Percentiles rank a stretch among this genome's conserved stretches.
Conservation (phyloP, 345 rosid species). For the Salix purpurea region DNA sequence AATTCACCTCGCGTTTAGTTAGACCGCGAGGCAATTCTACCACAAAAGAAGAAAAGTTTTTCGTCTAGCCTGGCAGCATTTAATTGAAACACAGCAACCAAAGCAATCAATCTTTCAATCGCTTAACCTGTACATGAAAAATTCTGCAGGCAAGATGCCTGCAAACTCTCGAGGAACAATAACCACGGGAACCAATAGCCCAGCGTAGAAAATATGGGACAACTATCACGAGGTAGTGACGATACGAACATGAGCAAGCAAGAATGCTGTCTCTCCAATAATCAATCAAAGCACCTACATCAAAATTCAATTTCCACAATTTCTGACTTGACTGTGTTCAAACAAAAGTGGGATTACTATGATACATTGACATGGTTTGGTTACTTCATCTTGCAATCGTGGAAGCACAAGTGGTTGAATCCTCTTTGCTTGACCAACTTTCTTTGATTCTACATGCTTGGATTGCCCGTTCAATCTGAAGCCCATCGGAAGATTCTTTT, state of each 20-base stretch:
- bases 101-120: not conserved
- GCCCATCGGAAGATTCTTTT: slow-evolving; percentile 45
- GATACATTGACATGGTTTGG: slow-evolving; percentile 8
- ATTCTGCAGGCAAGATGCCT: not conserved
- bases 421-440: slow-evolving; percentile 53
- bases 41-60: not conserved
- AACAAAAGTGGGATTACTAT: slow-evolving; percentile 11
- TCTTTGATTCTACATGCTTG: slow-evolving; percentile 51
- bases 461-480: slow-evolving; percentile 45
- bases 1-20: not conserved
- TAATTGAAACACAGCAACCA: not conserved
- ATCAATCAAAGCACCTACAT: slow-evolving; percentile 8
- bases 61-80: not conserved
- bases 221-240: slow-evolving; percentile 1
- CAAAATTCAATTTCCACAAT: slow-evolving; percentile 9
- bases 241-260: not conserved
- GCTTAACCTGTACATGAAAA: not conserved
- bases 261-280: slow-evolving; percentile 4
- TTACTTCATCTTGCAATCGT: slow-evolving; percentile 44
- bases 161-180: not conserved
- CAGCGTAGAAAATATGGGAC: not conserved
- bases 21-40: not conserved
- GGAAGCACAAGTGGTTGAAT: slow-evolving; percentile 44
- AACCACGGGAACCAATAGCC: not conserved
- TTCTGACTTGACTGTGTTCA: slow-evolving; percentile 5